Base-by-base conservation (phyloP, 495 filamentous ascomycete genomes). In the Hamigera avellanea region DNA sequence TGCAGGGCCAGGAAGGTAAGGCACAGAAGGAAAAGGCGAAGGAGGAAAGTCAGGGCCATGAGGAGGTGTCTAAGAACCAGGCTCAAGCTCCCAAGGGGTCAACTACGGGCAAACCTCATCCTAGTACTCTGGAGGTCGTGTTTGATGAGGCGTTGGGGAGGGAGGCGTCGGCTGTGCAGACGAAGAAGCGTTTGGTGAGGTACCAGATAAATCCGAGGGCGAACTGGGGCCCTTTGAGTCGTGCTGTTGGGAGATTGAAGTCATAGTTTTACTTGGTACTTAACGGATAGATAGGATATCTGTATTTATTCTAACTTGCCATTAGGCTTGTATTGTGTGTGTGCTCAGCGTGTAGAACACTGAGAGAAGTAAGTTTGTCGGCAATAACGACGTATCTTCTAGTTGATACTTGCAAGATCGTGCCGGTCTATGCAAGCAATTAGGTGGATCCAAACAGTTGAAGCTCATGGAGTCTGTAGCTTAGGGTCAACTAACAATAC, bases 161-260 rank as follows among this genome's bases (percentile, higher is more conserved):
- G 41, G 77, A 89, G 37, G 59, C 59, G 23, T 72, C 66, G 14
- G 44, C 41, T 8, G 35, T 40, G 6, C 43, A 48, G 14, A 50
- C 47, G 2, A 56, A 45, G 35, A 78, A 70, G 40, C 78, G 78
- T 32, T 60, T 86, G 14, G 72, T 89, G 25, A 66, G 88, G 31
- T 98, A 94, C 55, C 93, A 93, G 62, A 50, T 73, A 18, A 95
- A 96, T 51, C 91, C 91, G 10, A 64, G 77, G 25, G 76, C 81
- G 30, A 88, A 96, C 50, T 98, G 91, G 91, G 91, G 91, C 0
- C 91, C 91, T 0, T 78, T 95, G 76, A 79, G 66, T 45, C 70
- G 76, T 32, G 89, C 89, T 3, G 44, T 44, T 26, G 50, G 55
- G 1, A 36, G 46, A 8, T n/a, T 8, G 14, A 28, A 37, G 28